A percentile compares a stretch with the other conserved stretches of the same genome.
Conservation (phyloP, 2,329 filamentous ascomycete genomes). For the Fusarium staphyleae region DNA sequence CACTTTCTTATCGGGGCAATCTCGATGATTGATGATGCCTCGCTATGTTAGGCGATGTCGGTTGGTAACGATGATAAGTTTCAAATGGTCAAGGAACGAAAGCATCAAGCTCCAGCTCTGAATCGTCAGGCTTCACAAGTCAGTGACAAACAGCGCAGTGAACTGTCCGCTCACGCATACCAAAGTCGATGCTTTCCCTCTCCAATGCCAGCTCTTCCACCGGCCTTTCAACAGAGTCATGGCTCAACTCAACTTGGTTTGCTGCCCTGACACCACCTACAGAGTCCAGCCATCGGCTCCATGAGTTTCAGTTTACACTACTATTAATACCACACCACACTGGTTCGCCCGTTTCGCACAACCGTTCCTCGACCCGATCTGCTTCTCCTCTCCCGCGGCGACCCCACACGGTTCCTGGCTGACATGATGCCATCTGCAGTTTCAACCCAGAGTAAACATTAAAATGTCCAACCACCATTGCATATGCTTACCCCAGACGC, state of each 20-base stretch:
- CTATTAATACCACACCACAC: conserved; percentile 2
- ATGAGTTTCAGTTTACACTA: conserved; percentile 9
- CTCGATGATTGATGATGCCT: no score
- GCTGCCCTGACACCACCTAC: neutral
- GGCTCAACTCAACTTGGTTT: neutral
- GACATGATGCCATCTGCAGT: conserved; percentile 1
- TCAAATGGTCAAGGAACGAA: no score
- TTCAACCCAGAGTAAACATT: conserved; percentile 16
- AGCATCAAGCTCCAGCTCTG: no score
- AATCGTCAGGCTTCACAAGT: no score
- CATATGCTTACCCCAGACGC: conserved; percentile 30
- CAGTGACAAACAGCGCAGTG: no score
- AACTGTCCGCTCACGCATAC: no score
- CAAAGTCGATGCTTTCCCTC: no score
- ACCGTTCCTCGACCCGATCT: conserved; percentile 22
- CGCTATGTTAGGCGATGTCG: no score
- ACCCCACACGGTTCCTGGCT: conserved; percentile 24
- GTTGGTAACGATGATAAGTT: no score
- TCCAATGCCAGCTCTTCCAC: neutral
- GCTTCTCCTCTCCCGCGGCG: conserved; percentile 12
- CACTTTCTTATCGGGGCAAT: no score
- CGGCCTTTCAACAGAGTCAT: neutral
- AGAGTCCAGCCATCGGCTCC: neutral
- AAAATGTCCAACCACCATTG: conserved; percentile 24
- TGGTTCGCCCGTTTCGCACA: conserved; percentile 21